phyloP scores from a whole-genome alignment of 192 early-diverging fungal genomes.

The Lobulomyces angularis region DNA sequence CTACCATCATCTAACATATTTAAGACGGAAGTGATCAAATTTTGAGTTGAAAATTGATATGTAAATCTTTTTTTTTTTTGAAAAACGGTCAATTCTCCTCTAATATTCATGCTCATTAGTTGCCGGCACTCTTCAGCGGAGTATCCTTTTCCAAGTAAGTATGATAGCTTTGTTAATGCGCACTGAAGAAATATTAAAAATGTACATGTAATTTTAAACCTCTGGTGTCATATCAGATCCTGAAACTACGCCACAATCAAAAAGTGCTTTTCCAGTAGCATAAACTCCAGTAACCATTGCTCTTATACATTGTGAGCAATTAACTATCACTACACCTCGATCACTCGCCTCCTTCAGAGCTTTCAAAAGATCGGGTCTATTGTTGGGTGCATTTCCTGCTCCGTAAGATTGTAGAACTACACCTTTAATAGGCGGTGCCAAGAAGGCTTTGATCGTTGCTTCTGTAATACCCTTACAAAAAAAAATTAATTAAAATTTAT shows the following conservation, averaged over 20 bases:
- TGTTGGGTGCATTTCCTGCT: conserved; percentile 89
- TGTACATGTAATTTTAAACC: conserved; percentile 7
- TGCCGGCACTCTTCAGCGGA: conserved; percentile 59
- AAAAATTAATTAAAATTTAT: no score
- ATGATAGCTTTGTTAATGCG: conserved; percentile 89
- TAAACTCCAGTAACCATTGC: conserved; percentile 86
- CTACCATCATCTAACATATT: background rate
- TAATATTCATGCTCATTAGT: conserved; percentile 69
- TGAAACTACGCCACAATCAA: conserved; percentile 68
- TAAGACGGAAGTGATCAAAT: conserved; percentile 9
- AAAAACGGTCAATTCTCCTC: conserved; percentile 83
- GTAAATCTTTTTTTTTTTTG: conserved; percentile 52
- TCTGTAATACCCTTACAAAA: conserved; percentile 91
- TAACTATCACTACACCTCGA: conserved; percentile 92
- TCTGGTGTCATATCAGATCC: conserved; percentile 93
- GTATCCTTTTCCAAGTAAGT: conserved; percentile 64
- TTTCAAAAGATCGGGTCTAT: conserved; percentile 69
- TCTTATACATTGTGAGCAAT: conserved; percentile 75
- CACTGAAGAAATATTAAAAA: conserved; percentile 32
- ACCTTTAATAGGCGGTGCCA: conserved; percentile 74
- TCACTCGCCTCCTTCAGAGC: conserved; percentile 76
- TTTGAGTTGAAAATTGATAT: conserved; percentile 46
- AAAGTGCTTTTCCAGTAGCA: conserved; percentile 74
- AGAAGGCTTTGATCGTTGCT: conserved; percentile 71
- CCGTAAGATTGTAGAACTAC: conserved; percentile 95